Percentiles rank a stretch among this genome's conserved stretches.
phyloP scores from a whole-genome alignment of 140 eudicot genomes.

The Cichorium intybus region DNA sequence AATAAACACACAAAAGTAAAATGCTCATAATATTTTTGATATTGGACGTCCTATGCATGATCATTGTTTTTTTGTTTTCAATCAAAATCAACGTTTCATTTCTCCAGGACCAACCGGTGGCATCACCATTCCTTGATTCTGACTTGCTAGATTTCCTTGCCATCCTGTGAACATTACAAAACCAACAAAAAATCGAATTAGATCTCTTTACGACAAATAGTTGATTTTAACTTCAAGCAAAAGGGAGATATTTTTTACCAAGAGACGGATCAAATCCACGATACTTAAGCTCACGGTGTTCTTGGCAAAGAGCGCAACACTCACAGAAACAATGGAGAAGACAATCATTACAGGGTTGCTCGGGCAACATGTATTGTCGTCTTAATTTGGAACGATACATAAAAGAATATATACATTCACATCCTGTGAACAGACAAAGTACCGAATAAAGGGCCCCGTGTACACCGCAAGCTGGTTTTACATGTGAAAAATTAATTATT shows the following conservation, averaged over 20 bases:
- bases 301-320: slow-evolving; percentile 54
- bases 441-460: slow-evolving; percentile 29
- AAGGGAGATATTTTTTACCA: slow-evolving; percentile 18
- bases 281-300: slow-evolving; percentile 53
- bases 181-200: neutral
- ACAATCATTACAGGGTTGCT: slow-evolving; percentile 41
- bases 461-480: slow-evolving; percentile 31
- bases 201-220: neutral
- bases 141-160: slow-evolving; percentile 39
- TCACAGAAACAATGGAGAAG: slow-evolving; percentile 51
- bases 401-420: slow-evolving; percentile 29
- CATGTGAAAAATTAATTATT: neutral
- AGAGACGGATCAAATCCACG: slow-evolving; percentile 47
- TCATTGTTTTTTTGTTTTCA: neutral
- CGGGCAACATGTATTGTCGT: slow-evolving; percentile 32
- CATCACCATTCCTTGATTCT: slow-evolving; percentile 32
- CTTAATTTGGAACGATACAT: slow-evolving; percentile 43
- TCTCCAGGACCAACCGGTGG: slow-evolving; percentile 34
- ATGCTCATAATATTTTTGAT: neutral
- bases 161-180: slow-evolving; percentile 31
- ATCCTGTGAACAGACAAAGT: slow-evolving; percentile 26
- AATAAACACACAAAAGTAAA: neutral
- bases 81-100: slow-evolving; percentile 35
- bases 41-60: neutral
- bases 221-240: neutral